Conservation (phyloP, 768 basidiomycete genomes). For the Leccinum olivaceopallidum region DNA sequence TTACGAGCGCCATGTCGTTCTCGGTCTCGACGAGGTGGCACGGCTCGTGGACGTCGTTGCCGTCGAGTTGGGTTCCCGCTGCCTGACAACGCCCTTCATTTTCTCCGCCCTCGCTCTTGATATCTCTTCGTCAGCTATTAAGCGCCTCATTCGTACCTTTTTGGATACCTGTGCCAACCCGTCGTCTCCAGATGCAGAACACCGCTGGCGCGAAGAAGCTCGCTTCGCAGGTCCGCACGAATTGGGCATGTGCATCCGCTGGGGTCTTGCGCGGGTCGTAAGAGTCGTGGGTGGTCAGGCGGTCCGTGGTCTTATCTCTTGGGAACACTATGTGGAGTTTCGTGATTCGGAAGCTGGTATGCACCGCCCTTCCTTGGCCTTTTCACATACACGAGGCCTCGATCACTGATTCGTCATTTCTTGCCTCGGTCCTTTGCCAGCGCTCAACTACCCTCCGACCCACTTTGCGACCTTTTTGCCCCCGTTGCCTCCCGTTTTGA, state of each 20-base stretch:
- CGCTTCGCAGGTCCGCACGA: slow-evolving; percentile 84
- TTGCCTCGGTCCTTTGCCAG: slow-evolving; percentile 31
- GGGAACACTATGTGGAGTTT: slow-evolving; percentile 84
- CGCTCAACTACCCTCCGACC: slow-evolving; percentile 62
- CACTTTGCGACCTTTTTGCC: slow-evolving; percentile 74
- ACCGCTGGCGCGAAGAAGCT: slow-evolving; percentile 77
- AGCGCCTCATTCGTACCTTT: slow-evolving; percentile 78
- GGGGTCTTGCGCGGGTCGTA: slow-evolving; percentile 84
- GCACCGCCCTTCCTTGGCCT: slow-evolving; percentile 31
- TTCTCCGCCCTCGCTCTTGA: slow-evolving; percentile 90
- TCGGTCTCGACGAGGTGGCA: slow-evolving; percentile 72
- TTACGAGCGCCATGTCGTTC: slow-evolving; percentile 69
- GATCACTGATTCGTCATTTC: slow-evolving; percentile 20
- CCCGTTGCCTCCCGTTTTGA: slow-evolving; percentile 51
- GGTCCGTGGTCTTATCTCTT: slow-evolving; percentile 81
- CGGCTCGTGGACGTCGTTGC: slow-evolving; percentile 71
- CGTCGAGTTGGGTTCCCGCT: slow-evolving; percentile 69
- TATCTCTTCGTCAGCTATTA: slow-evolving; percentile 71
- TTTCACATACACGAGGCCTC: slow-evolving; percentile 27
- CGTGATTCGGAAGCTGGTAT: slow-evolving; percentile 79
- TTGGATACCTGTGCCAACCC: slow-evolving; percentile 55
- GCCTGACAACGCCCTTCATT: slow-evolving; percentile 86
- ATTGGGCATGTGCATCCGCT: slow-evolving; percentile 88
- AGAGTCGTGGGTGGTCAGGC: slow-evolving; percentile 68
- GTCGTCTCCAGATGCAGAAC: slow-evolving; percentile 43